Evolutionary conservation across 1,284 basidiomycete genomes (phyloP), one percentile per base, ranked within the genome.

Genomic region (Xanthoconium separans): DNA sequence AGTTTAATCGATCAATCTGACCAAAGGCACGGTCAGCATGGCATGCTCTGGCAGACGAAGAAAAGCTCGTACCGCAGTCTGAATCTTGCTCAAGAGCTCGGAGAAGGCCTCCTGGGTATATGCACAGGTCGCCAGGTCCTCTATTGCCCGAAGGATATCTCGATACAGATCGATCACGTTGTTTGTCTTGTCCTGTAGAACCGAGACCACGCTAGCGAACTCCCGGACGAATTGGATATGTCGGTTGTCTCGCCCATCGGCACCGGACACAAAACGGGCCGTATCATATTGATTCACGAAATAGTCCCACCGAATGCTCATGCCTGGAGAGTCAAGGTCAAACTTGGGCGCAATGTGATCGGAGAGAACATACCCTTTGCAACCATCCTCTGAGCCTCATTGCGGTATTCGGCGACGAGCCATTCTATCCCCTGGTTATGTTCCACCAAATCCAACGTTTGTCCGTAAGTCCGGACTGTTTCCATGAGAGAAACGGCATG

Each of bases 401-500:
- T 93, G 61, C 93, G 82, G 69, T 95, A 94, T 73, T 95, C 92
- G 11, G 94, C 94, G 2, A 97, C 88, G 22, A 99, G 79, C 81
- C 93, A 92, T 65, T 95, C 90, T 63, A 98, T 94, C 4, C 89
- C 92, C 62, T 89, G 89, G 67, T 96, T 93, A 44, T 81, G 81
- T 66, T 95, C 89, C 61, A 98, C 87, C 62, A 97, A 75, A 63
- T 93, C 91, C 66, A 95, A 75, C 0, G 93, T 97, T 77, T 98
- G 96, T 16, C 91, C 91, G 73, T 98, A 98, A 22, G 94, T 98
- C 65, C 95, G 79, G 13, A 98, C 93, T 0, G 95, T 96, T 77
- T 99, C 95, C 95, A 98, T 98, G 70, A 99, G 75, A 68, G 93
- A 95, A 57, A 98, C 96, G 3, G 97, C 97, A 76, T 98, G 94